These are phyloP conservation scores for Microascus cirrosus DNA, from an alignment of 2,329 filamentous ascomycete genomes.

Conservation along the genomic window DNA sequence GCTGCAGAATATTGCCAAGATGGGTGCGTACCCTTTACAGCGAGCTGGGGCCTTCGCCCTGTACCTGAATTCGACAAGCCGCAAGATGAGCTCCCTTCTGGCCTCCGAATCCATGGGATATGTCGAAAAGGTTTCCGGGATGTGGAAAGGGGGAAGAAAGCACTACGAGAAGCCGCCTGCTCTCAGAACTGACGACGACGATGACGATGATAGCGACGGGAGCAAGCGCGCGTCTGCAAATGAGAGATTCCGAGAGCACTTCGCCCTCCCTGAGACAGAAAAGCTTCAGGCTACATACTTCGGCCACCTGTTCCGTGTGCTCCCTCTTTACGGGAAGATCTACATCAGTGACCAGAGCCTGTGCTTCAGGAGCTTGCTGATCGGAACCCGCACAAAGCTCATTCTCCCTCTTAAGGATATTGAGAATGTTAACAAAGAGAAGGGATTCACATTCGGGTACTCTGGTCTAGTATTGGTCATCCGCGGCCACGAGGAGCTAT, in stretches of 20 bases:
- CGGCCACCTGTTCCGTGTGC: slow-evolving; percentile 77
- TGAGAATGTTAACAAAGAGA: slow-evolving; percentile 88
- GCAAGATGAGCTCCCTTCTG: slow-evolving; percentile 69
- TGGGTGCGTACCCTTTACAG: slow-evolving; percentile 69
- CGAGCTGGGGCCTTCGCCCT: slow-evolving; percentile 73
- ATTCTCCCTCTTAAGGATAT: slow-evolving; percentile 86
- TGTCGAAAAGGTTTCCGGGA: slow-evolving; percentile 90
- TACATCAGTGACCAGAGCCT: slow-evolving; percentile 83
- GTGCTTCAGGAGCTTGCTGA: slow-evolving; percentile 85
- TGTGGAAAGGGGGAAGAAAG: slow-evolving; percentile 85
- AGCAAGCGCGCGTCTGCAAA: slow-evolving; percentile 51
- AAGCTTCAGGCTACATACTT: slow-evolving; percentile 83
- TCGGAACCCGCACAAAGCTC: slow-evolving; percentile 82
- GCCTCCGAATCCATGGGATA: slow-evolving; percentile 93
- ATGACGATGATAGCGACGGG: slow-evolving; percentile 44
- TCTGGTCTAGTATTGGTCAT: slow-evolving; percentile 88
- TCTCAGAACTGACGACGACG: slow-evolving; percentile 38
- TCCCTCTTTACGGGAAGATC: slow-evolving; percentile 92
- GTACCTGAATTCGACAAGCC: slow-evolving; percentile 68
- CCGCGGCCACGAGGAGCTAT: slow-evolving; percentile 85
- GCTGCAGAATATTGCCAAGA: slow-evolving; percentile 41
- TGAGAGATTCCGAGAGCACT: slow-evolving; percentile 81
- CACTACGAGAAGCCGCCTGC: slow-evolving; percentile 64
- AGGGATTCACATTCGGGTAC: slow-evolving; percentile 86
- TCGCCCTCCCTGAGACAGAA: slow-evolving; percentile 76